These are phyloP conservation scores for Starmerella asiatica DNA, from an alignment of 805 yeast species.

Conservation along the genomic window DNA sequence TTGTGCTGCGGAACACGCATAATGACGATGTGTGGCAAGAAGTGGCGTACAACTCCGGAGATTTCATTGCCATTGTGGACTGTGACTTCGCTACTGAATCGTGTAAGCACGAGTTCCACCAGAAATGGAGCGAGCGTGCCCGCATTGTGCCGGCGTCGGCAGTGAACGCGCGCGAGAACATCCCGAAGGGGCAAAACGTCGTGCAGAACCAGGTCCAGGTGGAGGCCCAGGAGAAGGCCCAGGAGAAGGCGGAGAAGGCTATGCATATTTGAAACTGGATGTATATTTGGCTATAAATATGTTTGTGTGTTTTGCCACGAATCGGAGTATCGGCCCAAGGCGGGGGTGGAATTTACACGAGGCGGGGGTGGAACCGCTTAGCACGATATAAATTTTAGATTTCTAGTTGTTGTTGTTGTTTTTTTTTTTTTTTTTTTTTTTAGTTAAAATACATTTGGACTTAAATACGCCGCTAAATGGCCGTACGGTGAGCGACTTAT, in stretches of 20 bases:
- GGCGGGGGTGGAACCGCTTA: no score
- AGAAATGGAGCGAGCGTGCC: slow-evolving; percentile 23
- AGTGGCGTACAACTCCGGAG: slow-evolving; percentile 25
- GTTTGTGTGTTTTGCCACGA: no score
- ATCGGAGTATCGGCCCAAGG: no score
- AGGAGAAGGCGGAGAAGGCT: slow-evolving; percentile 9
- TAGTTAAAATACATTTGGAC: no score
- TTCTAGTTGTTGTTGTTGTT: no score
- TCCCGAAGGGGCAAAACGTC: slow-evolving; percentile 7
- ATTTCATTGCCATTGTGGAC: slow-evolving; percentile 27
- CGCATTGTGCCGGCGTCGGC: slow-evolving; percentile 10
- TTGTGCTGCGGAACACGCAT: slow-evolving; percentile 17
- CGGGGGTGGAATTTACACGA: no score
- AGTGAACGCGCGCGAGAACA: neutral
- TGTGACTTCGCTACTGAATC: slow-evolving; percentile 22
- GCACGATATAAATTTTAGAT: no score
- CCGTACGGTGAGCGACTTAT: no score
- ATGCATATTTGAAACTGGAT: neutral
- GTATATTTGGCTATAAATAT: no score
- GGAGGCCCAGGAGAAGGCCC: slow-evolving; percentile 20
- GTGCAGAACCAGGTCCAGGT: slow-evolving; percentile 22
- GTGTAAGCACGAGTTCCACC: slow-evolving; percentile 23
- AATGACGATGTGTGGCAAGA: slow-evolving; percentile 18
- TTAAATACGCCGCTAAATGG: no score
- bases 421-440: no score